phyloP scores from a whole-genome alignment of 257 asterid genomes.

The Jasminum sambac region DNA sequence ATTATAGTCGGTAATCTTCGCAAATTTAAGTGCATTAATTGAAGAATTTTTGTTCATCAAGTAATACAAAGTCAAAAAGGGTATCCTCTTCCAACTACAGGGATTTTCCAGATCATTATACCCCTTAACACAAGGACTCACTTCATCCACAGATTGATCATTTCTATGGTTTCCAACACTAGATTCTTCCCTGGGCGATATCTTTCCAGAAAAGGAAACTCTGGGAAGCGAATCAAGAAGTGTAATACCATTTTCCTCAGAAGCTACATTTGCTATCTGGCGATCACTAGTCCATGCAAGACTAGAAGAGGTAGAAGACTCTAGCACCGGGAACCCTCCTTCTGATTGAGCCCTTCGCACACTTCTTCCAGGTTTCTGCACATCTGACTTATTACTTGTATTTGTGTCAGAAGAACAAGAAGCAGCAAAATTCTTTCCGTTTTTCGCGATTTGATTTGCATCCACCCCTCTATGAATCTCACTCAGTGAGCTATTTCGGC shows the following conservation, averaged over 20 bases:
- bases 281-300: slow-evolving; percentile 63
- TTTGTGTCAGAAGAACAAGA: slow-evolving; percentile 34
- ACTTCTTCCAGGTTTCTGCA: slow-evolving; percentile 35
- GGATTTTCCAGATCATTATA: slow-evolving; percentile 45
- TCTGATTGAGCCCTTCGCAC: slow-evolving; percentile 64
- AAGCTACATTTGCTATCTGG: slow-evolving; percentile 27
- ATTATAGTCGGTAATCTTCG: slow-evolving; percentile 42
- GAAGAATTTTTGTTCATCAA: slow-evolving; percentile 40
- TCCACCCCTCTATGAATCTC: slow-evolving; percentile 37
- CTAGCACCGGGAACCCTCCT: slow-evolving; percentile 50
- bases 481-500: slow-evolving; percentile 35
- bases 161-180: slow-evolving; percentile 28
- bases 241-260: slow-evolving; percentile 26
- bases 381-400: slow-evolving; percentile 33
- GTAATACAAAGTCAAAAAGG: slow-evolving; percentile 39
- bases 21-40: slow-evolving; percentile 38
- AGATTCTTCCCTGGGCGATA: slow-evolving; percentile 24
- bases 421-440: slow-evolving; percentile 27
- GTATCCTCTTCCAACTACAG: slow-evolving; percentile 45
- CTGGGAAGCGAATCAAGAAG: slow-evolving; percentile 26
- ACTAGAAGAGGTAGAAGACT: slow-evolving; percentile 54
- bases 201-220: slow-evolving; percentile 33
- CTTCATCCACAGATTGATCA: slow-evolving; percentile 29
- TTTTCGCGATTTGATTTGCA: slow-evolving; percentile 33
- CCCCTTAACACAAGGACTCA: slow-evolving; percentile 31